phyloP scores from a whole-genome alignment of 169 alveolate genomes.

The Cryptosporidium andersoni region DNA sequence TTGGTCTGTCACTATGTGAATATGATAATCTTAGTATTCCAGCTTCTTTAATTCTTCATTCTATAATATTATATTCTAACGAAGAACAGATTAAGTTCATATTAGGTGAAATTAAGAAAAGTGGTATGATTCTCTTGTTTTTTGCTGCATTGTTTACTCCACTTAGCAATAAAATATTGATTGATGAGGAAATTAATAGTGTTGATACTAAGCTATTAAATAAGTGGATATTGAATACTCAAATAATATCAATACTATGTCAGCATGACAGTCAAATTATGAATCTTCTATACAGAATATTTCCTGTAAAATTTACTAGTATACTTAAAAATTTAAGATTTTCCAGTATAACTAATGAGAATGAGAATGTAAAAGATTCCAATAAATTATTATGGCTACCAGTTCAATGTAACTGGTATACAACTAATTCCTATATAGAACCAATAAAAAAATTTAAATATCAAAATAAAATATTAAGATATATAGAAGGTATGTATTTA shows the following conservation, averaged over 20 bases:
- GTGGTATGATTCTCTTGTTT: slow-evolving; percentile 9
- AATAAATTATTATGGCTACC: slow-evolving; percentile 63
- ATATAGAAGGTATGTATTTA: neutral
- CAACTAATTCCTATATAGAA: slow-evolving; percentile 24
- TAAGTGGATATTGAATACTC: slow-evolving; percentile 42
- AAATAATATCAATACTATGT: slow-evolving; percentile 51
- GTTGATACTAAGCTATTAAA: neutral
- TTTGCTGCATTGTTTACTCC: neutral
- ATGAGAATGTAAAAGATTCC: neutral
- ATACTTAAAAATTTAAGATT: slow-evolving; percentile 42
- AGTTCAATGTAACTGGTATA: slow-evolving; percentile 51
- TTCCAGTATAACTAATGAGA: neutral
- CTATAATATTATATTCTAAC: slow-evolving; percentile 34
- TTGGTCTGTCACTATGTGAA: slow-evolving; percentile 11
- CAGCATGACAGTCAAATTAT: slow-evolving; percentile 51
- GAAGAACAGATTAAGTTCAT: slow-evolving; percentile 6
- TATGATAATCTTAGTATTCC: slow-evolving; percentile 7
- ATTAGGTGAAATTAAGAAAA: neutral
- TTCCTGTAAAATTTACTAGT: slow-evolving; percentile 35
- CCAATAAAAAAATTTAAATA: neutral
- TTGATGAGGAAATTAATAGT: neutral
- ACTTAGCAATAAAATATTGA: neutral
- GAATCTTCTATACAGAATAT: slow-evolving; percentile 13
- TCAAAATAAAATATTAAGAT: neutral
- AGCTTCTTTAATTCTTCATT: slow-evolving; percentile 28